These are phyloP conservation scores for Schoenoplectus tabernaemontani DNA, from an alignment of 202 grass and related monocot genomes.

Conservation along the genomic window DNA sequence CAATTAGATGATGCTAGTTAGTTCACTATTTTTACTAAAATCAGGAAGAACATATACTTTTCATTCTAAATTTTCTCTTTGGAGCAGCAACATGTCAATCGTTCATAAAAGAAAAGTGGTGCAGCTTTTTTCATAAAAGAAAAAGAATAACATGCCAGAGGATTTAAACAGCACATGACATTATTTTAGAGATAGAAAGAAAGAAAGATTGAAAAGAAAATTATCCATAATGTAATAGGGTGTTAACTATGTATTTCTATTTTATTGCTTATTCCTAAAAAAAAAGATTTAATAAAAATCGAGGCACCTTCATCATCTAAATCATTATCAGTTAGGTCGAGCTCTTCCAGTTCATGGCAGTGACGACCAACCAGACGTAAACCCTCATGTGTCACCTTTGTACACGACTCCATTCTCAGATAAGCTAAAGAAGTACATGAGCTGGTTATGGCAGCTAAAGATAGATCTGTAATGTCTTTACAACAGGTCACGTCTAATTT, in stretches of 20 bases:
- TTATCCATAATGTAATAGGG: neutral
- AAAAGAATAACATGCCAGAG: neutral
- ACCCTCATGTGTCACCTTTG: slow-evolving; percentile 38
- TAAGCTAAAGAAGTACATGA: slow-evolving; percentile 68
- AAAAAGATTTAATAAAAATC: neutral
- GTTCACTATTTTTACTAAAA: neutral
- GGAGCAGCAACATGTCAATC: neutral
- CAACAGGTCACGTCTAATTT: slow-evolving; percentile 82
- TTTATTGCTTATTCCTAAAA: neutral
- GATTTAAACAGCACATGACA: neutral
- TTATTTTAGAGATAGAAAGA: neutral
- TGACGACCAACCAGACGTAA: slow-evolving; percentile 49
- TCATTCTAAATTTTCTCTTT: neutral
- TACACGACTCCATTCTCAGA: slow-evolving; percentile 77
- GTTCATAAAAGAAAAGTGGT: neutral
- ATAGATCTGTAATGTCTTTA: slow-evolving; percentile 62
- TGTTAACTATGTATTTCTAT: neutral
- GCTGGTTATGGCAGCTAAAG: slow-evolving; percentile 49
- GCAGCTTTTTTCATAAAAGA: no score
- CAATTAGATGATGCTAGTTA: neutral
- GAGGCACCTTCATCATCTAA: slow-evolving; percentile 71
- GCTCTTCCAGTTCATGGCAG: slow-evolving; percentile 49
- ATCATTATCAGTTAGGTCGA: slow-evolving; percentile 80
- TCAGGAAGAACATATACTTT: neutral
- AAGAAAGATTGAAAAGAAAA: no score